Percentiles rank a stretch among this genome's conserved stretches.
These are phyloP conservation scores for Candida ponderosae DNA, from an alignment of 805 yeast species.

Conservation along the genomic window DNA sequence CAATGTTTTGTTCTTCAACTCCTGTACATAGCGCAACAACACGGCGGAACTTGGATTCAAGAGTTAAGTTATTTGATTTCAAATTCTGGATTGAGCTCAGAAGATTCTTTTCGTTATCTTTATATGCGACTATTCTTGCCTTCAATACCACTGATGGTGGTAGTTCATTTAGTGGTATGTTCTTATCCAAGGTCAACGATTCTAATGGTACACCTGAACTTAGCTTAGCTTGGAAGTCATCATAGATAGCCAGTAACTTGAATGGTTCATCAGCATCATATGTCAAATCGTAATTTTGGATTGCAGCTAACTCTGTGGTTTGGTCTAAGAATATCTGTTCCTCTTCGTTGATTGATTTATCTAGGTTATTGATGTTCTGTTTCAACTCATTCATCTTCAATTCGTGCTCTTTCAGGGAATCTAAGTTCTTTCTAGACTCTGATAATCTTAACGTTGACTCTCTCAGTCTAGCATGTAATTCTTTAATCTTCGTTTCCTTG, in stretches of 20 bases:
- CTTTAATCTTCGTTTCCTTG: slow-evolving; percentile 44
- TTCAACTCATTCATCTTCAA: slow-evolving; percentile 38
- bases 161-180: slow-evolving; percentile 14
- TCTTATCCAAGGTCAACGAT: slow-evolving; percentile 10
- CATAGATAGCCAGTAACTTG: slow-evolving; percentile 52
- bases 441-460: slow-evolving; percentile 47
- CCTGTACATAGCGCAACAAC: slow-evolving; percentile 89
- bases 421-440: slow-evolving; percentile 39
- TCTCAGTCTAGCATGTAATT: slow-evolving; percentile 47
- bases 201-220: slow-evolving; percentile 23
- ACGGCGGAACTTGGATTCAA: slow-evolving; percentile 74
- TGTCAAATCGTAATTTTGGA: slow-evolving; percentile 40
- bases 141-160: slow-evolving; percentile 41
- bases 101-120: slow-evolving; percentile 55
- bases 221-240: slow-evolving; percentile 37
- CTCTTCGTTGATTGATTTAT: slow-evolving; percentile 58
- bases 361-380: slow-evolving; percentile 49
- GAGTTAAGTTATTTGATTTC: slow-evolving; percentile 41
- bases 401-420: slow-evolving; percentile 40
- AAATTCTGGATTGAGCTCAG: slow-evolving; percentile 44
- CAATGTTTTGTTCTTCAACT: slow-evolving; percentile 74
- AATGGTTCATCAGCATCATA: slow-evolving; percentile 93
- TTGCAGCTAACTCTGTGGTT: slow-evolving; percentile 28
- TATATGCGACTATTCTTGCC: slow-evolving; percentile 79
- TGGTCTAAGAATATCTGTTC: slow-evolving; percentile 43